Evolutionary conservation across 2,329 filamentous ascomycete species (phyloP), one percentile per base, ranked within the genome.

Genomic region (Penicillium nordicum): DNA sequence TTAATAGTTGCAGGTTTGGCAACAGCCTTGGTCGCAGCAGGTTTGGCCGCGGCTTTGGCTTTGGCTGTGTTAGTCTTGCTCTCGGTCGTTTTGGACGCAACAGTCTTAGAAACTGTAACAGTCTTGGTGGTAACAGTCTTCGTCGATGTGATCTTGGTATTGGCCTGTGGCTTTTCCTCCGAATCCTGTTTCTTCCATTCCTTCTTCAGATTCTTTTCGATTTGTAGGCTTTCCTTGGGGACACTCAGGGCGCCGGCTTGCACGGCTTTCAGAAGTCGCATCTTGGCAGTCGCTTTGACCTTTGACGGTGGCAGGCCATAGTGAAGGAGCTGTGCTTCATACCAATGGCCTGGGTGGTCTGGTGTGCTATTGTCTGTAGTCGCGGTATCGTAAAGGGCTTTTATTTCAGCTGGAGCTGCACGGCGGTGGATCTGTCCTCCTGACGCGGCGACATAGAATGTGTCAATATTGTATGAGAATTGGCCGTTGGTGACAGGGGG

Each of bases 271-370:
- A 81, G 76, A 16, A 88, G 71, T 2, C 84, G 74, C 73, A 84
- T 80, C 54, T 84, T 82, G 9, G 84, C 83, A 0, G 80, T 79
- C 29, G 81, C 79, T 70, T 87, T 87, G 47, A 78, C 78, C 64
- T 84, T 84, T 25, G 82, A 83, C 0, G 79, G 76, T 10, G 73
- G 76, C 0, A 88, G 74, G 1, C 82, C 84, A 70, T 87, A 87
- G 70, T 88, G 85, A 6, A 84, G 70, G 11, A 87, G 76, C 61
- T 88, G 84, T 0, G 84, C 84, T 58, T 84, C 80, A 58, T 84
- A 87, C 80, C 80, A 88, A 60, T 87, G 83, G 0, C 78, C 83
- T 1, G 83, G 79, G 43, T 78, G 79, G 62, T 86, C 82, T 44
- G 79, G 76, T 21, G 38, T 41, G 12, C 51, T 49, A 4, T 38